A percentile compares a stretch with the other conserved stretches of the same genome.
These are phyloP conservation scores for Penicillium canariense DNA, from an alignment of 495 filamentous ascomycete species.

Conservation along the genomic window DNA sequence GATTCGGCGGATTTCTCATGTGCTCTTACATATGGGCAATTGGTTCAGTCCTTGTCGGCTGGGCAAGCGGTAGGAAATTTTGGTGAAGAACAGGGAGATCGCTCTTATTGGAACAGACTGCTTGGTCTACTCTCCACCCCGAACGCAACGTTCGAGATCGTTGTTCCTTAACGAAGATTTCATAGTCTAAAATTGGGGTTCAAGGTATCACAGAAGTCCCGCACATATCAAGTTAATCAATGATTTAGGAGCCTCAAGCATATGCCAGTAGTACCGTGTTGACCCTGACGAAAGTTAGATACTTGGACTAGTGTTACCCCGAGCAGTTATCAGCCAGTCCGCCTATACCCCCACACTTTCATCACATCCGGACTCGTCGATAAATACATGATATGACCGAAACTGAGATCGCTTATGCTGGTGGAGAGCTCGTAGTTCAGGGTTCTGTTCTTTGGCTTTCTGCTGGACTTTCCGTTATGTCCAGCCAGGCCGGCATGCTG, in stretches of 20 bases:
- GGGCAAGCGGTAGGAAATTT: not conserved
- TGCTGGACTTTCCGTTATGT: not conserved
- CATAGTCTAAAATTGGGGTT: not conserved
- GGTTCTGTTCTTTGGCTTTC: not conserved
- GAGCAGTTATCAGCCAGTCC: not conserved
- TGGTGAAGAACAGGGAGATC: not conserved
- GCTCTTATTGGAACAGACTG: not conserved
- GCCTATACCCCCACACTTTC: not conserved
- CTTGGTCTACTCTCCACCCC: not conserved
- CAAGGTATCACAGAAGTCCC: not conserved
- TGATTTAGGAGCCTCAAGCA: not conserved
- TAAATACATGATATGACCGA: not conserved
- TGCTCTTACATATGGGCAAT: not conserved
- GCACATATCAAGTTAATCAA: not conserved
- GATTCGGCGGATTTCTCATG: not conserved
- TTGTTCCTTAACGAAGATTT: not conserved
- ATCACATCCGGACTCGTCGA: not conserved
- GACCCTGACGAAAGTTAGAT: not conserved
- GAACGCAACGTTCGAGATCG: constrained; percentile 1
- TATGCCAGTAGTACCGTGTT: not conserved
- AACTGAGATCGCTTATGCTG: not conserved
- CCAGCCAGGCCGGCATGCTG: not conserved
- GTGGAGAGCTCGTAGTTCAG: not conserved
- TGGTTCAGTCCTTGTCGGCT: not conserved
- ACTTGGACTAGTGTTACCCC: not conserved